These are phyloP conservation scores for Fonsecaea erecta DNA, from an alignment of 2,329 filamentous ascomycete species.

Conservation along the genomic window DNA sequence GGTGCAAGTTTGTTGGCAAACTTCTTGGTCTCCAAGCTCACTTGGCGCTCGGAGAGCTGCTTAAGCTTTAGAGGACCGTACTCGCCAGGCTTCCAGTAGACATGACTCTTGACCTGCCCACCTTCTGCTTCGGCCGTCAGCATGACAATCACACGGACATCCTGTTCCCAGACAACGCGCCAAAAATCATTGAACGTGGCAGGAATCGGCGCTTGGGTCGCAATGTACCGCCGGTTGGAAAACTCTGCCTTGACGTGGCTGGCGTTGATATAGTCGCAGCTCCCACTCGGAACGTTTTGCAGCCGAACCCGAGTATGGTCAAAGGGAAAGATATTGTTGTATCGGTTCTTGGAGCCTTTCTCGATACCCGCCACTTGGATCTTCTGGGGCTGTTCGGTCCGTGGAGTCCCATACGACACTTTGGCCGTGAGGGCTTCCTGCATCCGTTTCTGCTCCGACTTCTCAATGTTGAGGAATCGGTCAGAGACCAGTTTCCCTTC, in stretches of 20 bases:
- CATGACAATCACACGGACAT: conserved; percentile 94
- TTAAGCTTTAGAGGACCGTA: conserved; percentile 80
- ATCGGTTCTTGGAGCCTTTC: conserved; percentile 92
- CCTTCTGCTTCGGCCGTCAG: conserved; percentile 92
- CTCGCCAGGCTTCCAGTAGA: conserved; percentile 82
- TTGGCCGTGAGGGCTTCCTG: conserved; percentile 72
- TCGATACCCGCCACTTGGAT: conserved; percentile 90
- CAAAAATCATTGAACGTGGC: conserved; percentile 96
- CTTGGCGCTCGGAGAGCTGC: conserved; percentile 77
- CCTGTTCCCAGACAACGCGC: conserved; percentile 96
- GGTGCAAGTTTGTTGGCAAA: conserved; percentile 49
- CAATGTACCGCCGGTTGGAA: conserved; percentile 92
- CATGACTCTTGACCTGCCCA: conserved; percentile 90
- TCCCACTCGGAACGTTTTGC: conserved; percentile 66
- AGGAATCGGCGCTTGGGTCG: conserved; percentile 89
- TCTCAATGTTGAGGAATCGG: conserved; percentile 82
- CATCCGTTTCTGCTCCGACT: conserved; percentile 89
- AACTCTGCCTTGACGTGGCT: conserved; percentile 79
- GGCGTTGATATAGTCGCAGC: conserved; percentile 94
- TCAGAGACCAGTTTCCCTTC: conserved; percentile 80
- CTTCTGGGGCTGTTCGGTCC: conserved; percentile 46
- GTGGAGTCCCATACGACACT: conserved; percentile 60
- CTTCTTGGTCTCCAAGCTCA: conserved; percentile 69
- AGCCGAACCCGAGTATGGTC: conserved; percentile 89
- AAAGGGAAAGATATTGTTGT: conserved; percentile 97